Conservation (phyloP, 106 monocot species). For the Alisma plantagoaquatica region DNA sequence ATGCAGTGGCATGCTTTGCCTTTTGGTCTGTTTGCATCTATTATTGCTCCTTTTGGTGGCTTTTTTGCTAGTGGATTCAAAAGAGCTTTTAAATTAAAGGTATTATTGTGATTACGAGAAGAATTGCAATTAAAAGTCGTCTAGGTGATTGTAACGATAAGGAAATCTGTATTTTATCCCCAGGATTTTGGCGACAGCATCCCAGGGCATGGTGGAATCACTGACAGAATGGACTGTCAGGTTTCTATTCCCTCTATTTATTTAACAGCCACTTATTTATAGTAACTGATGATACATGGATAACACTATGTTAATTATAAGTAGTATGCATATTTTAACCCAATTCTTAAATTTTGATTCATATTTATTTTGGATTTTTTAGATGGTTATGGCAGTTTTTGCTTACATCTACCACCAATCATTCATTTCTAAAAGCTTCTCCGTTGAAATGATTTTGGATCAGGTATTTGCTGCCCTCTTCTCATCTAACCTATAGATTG, state of each 20-base stretch:
- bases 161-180: background rate
- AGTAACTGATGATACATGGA: no score
- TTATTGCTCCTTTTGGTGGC: conserved; percentile 98
- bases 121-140: no score
- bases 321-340: background rate
- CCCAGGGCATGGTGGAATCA: conserved; percentile 99
- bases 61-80: conserved; percentile 99
- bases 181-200: conserved; percentile 99
- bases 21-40: conserved; percentile 95
- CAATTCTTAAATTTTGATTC: background rate
- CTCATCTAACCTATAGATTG: no score
- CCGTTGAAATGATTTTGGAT: conserved; percentile 68
- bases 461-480: conserved; percentile 36
- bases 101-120: no score
- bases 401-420: conserved; percentile 97
- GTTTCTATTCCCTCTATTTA: no score
- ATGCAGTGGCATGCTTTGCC: conserved; percentile 97
- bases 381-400: conserved; percentile 99
- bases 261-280: no score
- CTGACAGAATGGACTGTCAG: conserved; percentile 99
- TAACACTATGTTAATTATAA: no score
- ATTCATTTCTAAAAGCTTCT: conserved; percentile 61
- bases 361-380: background rate
- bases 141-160: no score
- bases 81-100: conserved; percentile 94